Conservation (phyloP, 495 filamentous ascomycete species). For the Entonaema liquescens region DNA sequence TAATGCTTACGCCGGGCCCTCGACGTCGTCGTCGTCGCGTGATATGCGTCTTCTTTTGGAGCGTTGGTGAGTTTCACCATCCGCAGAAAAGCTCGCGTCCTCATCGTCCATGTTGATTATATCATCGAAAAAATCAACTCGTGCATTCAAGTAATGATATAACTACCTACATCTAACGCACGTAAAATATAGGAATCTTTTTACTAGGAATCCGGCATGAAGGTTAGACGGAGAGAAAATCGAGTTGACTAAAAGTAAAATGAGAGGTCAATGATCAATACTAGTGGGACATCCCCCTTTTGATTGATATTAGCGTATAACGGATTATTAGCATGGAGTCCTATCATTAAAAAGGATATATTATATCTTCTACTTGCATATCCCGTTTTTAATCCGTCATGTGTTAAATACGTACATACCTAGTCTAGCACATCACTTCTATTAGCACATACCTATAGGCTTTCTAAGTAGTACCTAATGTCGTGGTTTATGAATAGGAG, state of each 20-base stretch:
- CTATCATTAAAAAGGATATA: not conserved
- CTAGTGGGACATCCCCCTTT: too few relatives aligned
- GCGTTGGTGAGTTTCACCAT: not conserved
- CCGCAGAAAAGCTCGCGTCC: not conserved
- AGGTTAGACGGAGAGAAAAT: not conserved
- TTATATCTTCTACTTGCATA: not conserved
- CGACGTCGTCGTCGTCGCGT: not conserved
- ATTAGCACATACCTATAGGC: too few relatives aligned
- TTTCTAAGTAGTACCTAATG: too few relatives aligned
- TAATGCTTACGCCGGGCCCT: not conserved
- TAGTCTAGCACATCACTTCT: too few relatives aligned
- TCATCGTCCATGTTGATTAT: not conserved
- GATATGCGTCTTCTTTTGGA: not conserved
- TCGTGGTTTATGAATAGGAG: too few relatives aligned
- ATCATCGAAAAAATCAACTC: not conserved
- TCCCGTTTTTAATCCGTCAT: too few relatives aligned
- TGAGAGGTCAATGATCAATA: too few relatives aligned
- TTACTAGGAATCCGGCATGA: not conserved
- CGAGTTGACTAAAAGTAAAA: not conserved
- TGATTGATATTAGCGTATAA: too few relatives aligned
- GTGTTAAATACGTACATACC: too few relatives aligned
- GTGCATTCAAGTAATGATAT: not conserved
- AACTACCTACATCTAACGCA: too few relatives aligned
- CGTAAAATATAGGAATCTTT: not conserved
- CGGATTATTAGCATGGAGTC: too few relatives aligned